A percentile compares a stretch with the other conserved stretches of the same genome.
phyloP scores from a whole-genome alignment of 106 monocot species.

The Allium fistulosum region DNA sequence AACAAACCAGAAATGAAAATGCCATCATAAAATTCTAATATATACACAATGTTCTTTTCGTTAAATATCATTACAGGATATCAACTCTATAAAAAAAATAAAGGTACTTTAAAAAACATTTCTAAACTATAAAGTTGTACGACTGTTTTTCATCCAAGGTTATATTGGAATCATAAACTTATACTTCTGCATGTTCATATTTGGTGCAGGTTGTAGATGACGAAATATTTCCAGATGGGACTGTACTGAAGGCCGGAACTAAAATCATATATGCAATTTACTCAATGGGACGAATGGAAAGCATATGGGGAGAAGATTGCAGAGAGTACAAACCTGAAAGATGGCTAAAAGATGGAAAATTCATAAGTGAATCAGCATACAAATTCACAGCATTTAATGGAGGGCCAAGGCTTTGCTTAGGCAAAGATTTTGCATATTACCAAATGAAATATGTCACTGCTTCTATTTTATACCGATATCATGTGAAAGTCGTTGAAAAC shows the following conservation, averaged over 20 bases:
- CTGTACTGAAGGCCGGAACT: slow-evolving; percentile 66
- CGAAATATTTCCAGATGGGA: slow-evolving; percentile 61
- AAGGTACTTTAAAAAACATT: too few relatives aligned
- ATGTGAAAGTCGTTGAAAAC: slow-evolving; percentile 41
- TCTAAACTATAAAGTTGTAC: too few relatives aligned
- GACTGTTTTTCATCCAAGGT: too few relatives aligned
- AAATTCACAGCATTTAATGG: slow-evolving; percentile 97
- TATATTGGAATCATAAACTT: too few relatives aligned
- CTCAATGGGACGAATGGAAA: slow-evolving; percentile 92
- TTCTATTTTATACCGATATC: slow-evolving; percentile 61
- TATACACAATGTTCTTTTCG: neutral
- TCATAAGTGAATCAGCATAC: slow-evolving; percentile 74
- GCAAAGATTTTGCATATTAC: slow-evolving; percentile 94
- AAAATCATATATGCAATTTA: slow-evolving; percentile 84
- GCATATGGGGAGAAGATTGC: slow-evolving; percentile 94
- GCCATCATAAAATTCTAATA: neutral
- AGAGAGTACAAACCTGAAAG: slow-evolving; percentile 82
- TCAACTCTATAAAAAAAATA: too few relatives aligned
- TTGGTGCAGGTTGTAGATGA: slow-evolving; percentile 14
- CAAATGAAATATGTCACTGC: slow-evolving; percentile 80
- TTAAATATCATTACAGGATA: too few relatives aligned
- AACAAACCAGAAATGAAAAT: neutral
- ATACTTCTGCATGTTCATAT: too few relatives aligned
- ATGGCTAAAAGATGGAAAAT: slow-evolving; percentile 37
- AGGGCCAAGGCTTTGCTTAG: slow-evolving; percentile 78